These are phyloP conservation scores for Cokeromyces recurvatus DNA, from an alignment of 371 early-diverging fungal genomes.

Conservation along the genomic window DNA sequence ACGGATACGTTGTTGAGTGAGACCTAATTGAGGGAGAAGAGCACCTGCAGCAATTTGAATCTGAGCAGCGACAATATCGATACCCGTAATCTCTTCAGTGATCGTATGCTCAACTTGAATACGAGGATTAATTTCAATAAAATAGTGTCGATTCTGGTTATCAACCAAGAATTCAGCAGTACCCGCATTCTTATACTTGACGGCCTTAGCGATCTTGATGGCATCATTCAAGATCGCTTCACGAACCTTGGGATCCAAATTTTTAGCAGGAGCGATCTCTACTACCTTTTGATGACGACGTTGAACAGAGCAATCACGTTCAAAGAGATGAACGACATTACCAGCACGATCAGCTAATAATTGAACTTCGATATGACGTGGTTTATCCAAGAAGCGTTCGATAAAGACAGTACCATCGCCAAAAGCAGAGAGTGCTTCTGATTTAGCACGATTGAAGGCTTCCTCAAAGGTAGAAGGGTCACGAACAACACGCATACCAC, in stretches of 20 bases:
- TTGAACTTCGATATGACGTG: constrained; percentile 98
- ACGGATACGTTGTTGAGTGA: constrained; percentile 79
- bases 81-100: constrained; percentile 92
- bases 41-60: constrained; percentile 91
- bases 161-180: constrained; percentile 98
- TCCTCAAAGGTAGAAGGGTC: constrained; percentile 59
- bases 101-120: constrained; percentile 92
- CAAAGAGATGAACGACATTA: constrained; percentile 85
- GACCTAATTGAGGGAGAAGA: constrained; percentile 69
- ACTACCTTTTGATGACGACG: constrained; percentile 98
- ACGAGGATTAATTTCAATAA: constrained; percentile 96
- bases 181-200: constrained; percentile 93
- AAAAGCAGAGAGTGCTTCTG: constrained; percentile 90
- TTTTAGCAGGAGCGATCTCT: constrained; percentile 87
- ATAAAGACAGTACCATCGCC: constrained; percentile 95
- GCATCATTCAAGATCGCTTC: constrained; percentile 86
- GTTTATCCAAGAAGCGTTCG: constrained; percentile 88
- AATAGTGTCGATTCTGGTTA: constrained; percentile 82
- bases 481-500: constrained; percentile 94
- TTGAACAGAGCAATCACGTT: constrained; percentile 98
- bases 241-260: constrained; percentile 62
- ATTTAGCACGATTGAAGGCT: constrained; percentile 76
- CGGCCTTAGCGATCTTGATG: constrained; percentile 83
- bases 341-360: constrained; percentile 87
- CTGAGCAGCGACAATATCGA: constrained; percentile 90